phyloP scores from a whole-genome alignment of 306 rosid species.

The Citrullus colocynthis region DNA sequence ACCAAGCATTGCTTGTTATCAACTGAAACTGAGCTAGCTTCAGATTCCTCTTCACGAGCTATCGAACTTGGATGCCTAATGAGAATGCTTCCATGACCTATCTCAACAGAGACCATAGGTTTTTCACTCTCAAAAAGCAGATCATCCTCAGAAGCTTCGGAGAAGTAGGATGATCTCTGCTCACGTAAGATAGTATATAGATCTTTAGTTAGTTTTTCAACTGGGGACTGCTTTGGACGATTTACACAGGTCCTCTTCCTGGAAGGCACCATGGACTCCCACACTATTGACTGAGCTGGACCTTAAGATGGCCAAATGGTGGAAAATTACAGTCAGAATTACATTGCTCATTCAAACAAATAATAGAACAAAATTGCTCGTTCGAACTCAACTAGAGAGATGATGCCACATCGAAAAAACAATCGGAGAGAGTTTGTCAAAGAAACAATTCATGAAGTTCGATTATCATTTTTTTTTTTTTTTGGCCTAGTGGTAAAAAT shows the following conservation, averaged over 20 bases:
- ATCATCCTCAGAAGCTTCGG: slow-evolving; percentile 83
- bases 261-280: slow-evolving; percentile 91
- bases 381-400: neutral
- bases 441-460: neutral
- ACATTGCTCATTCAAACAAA: slow-evolving; percentile 1
- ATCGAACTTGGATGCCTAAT: slow-evolving; percentile 85
- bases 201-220: slow-evolving; percentile 92
- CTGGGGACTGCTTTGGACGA: slow-evolving; percentile 80
- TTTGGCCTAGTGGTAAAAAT: too few relatives aligned
- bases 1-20: slow-evolving; percentile 47
- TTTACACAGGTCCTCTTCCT: slow-evolving; percentile 76
- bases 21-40: slow-evolving; percentile 89
- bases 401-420: neutral
- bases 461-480: neutral
- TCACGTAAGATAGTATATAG: slow-evolving; percentile 79
- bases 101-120: slow-evolving; percentile 98
- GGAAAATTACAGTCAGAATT: slow-evolving; percentile 14
- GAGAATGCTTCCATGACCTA: slow-evolving; percentile 96
- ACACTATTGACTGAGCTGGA: slow-evolving; percentile 80
- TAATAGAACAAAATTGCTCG: neutral
- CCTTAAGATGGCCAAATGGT: slow-evolving; percentile 37
- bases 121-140: slow-evolving; percentile 79
- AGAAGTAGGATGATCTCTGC: slow-evolving; percentile 75
- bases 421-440: neutral
- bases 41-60: slow-evolving; percentile 89